Conservation (phyloP, 2,329 filamentous ascomycete genomes). For the Aspergillus pseudoglaucus region DNA sequence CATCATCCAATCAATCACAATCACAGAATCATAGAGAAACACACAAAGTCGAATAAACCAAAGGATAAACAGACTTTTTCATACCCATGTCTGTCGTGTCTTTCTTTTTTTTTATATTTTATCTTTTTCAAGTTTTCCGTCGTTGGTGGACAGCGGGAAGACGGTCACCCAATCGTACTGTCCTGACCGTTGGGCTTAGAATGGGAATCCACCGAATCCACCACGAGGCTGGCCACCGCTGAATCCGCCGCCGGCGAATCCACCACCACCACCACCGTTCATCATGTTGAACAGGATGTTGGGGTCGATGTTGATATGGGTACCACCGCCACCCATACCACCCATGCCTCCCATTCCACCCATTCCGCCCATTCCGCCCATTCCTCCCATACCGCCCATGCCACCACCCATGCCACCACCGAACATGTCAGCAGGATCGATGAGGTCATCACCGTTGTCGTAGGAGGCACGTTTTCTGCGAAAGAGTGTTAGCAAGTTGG, state of each 20-base stretch:
- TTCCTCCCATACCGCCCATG: conserved; percentile 51
- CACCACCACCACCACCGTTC: conserved; percentile 50
- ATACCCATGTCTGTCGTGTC: neutral
- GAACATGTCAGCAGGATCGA: conserved; percentile 84
- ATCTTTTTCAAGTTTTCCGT: neutral
- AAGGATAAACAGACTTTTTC: neutral
- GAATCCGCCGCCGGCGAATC: conserved; percentile 39
- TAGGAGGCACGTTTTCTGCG: conserved; percentile 77
- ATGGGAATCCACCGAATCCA: conserved; percentile 53
- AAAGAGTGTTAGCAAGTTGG: conserved; percentile 8
- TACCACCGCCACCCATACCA: conserved; percentile 49
- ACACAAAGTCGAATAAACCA: neutral
- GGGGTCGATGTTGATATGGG: conserved; percentile 56
- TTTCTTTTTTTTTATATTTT: neutral
- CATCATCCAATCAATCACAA: conserved; percentile 3
- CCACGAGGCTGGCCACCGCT: conserved; percentile 34
- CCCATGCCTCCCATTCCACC: conserved; percentile 45
- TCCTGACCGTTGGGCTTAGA: conserved; percentile 31
- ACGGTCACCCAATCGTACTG: neutral
- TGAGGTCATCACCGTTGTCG: conserved; percentile 85
- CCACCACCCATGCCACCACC: conserved; percentile 45
- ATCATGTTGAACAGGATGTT: conserved; percentile 81
- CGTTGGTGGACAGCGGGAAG: neutral
- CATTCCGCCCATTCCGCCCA: conserved; percentile 47
- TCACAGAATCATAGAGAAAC: neutral